A percentile compares a stretch with the other conserved stretches of the same genome.
Conservation (phyloP, 306 rosid genomes). For the Alnus rubra region DNA sequence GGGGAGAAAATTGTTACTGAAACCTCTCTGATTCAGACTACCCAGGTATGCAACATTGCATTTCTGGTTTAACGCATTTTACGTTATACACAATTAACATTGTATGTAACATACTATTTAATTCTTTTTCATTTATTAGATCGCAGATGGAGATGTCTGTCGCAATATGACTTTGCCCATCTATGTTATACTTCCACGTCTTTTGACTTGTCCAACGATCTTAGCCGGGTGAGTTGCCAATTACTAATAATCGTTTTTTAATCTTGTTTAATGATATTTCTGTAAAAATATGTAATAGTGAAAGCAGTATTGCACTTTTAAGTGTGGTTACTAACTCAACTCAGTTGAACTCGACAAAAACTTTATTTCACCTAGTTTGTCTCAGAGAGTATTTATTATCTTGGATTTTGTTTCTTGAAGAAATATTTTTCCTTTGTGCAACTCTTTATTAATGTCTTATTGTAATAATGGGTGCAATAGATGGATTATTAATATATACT, state of each 20-base stretch:
- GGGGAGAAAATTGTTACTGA: conserved; percentile 85
- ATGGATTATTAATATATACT: neutral
- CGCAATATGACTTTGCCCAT: conserved; percentile 69
- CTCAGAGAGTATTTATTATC: neutral
- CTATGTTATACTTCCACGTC: conserved; percentile 80
- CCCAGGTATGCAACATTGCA: conserved; percentile 60
- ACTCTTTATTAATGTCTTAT: neutral
- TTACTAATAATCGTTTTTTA: conserved; percentile 2
- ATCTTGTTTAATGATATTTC: neutral
- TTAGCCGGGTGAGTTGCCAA: conserved; percentile 72
- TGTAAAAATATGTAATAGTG: neutral
- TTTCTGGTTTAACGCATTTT: conserved; percentile 10
- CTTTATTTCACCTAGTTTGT: neutral
- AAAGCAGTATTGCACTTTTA: conserved; percentile 3
- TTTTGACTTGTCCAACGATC: conserved; percentile 84
- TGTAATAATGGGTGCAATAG: neutral
- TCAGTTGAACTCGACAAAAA: neutral
- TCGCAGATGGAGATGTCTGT: conserved; percentile 88
- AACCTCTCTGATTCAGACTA: conserved; percentile 79
- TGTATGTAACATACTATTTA: conserved; percentile 1
- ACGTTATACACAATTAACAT: conserved; percentile 10
- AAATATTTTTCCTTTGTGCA: neutral
- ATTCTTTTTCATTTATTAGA: conserved; percentile 42
- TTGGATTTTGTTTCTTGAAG: neutral
- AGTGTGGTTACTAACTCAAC: neutral